Percentiles rank a stretch among this genome's conserved stretches.
phyloP scores from a whole-genome alignment of 164 flowering plant genomes.

The Sextonia rubra region DNA sequence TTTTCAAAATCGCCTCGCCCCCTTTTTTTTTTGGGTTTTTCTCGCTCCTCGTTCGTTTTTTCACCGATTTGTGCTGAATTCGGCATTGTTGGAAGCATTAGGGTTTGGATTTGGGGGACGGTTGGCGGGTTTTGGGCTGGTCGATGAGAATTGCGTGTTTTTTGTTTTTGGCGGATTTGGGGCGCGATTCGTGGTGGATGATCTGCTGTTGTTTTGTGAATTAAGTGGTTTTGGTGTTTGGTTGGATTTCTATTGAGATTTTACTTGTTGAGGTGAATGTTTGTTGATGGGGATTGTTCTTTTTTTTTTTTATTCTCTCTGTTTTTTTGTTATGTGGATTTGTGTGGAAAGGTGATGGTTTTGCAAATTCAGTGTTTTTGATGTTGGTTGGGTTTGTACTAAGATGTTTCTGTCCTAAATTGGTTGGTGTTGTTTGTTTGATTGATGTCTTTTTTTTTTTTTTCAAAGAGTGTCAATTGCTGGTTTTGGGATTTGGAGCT shows the following conservation, averaged over 20 bases:
- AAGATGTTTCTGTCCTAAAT: too few relatives aligned
- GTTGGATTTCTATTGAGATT: too few relatives aligned
- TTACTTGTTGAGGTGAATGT: too few relatives aligned
- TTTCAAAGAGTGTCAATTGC: too few relatives aligned
- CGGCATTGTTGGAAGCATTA: constrained; percentile 5
- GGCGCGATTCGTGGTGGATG: not conserved
- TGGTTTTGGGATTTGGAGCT: too few relatives aligned
- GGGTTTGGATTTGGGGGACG: constrained; percentile 5
- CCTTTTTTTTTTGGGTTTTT: not conserved
- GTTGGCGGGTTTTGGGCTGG: not conserved
- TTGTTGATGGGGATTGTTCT: not conserved
- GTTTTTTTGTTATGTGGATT: not conserved
- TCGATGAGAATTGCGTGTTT: not conserved
- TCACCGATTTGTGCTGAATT: not conserved
- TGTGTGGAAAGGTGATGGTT: not conserved
- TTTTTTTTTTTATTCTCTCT: too few relatives aligned
- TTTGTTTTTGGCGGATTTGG: not conserved
- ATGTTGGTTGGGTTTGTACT: too few relatives aligned
- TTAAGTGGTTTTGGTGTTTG: not conserved
- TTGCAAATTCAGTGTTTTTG: not conserved
- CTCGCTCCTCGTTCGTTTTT: not conserved
- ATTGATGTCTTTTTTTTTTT: too few relatives aligned
- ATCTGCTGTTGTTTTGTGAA: not conserved
- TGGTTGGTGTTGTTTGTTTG: too few relatives aligned
- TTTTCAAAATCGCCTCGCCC: not conserved